Base-by-base conservation (phyloP, 192 early-diverging fungal species). In the Coemansia sp. region DNA sequence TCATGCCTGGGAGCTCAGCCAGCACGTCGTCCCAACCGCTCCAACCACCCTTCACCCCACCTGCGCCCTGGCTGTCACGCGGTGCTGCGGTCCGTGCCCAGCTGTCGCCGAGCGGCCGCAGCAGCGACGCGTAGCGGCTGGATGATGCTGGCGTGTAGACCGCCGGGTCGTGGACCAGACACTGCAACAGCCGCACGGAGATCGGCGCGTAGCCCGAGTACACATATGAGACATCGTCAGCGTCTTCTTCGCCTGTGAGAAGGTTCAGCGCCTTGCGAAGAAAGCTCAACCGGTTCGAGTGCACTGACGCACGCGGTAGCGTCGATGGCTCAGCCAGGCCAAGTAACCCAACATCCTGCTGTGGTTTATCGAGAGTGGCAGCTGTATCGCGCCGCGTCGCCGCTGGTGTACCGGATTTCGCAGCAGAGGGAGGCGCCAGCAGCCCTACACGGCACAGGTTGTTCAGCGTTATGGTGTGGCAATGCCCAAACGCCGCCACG, bases 201-300 rank as follows among this genome's bases (percentile, higher is more conserved):
- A 96, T 65, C 5, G 97, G 97, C 10, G 94, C 97, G 76, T 93
- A 98, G 16, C 97, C 97, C 5, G 92, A 93, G 70, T 95, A 96
- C 16, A 97, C 94, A 67, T 94, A 98, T 0, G 90, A 86, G 2
- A 94, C 86, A 76, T 98, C 97, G 21, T 89, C 86, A 0, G 93
- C 92, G 21, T 88, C 84, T 26, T 87, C 85, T 58, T 94, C 94
- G 60, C 93, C 88, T 38, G 91, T 89, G 38, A 94, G 87, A 53
- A 98, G 74, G 30, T 87, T 85, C 27, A 97, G 80, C 18, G 84
- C 59, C 62, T 90, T 87, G 24, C 89, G 85, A 26, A 94, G 61
- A 48, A 82, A 78, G 5, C 86, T 48, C 7, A 72, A 38, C 25
- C 61, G 47, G 48, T 73, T 76, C 26, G 66, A 52, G 18, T 80